Percentiles rank a stretch among this genome's conserved stretches.
These are phyloP conservation scores for Phytophthora uliginosa DNA, from an alignment of 352 stramenopile species.

Conservation along the genomic window DNA sequence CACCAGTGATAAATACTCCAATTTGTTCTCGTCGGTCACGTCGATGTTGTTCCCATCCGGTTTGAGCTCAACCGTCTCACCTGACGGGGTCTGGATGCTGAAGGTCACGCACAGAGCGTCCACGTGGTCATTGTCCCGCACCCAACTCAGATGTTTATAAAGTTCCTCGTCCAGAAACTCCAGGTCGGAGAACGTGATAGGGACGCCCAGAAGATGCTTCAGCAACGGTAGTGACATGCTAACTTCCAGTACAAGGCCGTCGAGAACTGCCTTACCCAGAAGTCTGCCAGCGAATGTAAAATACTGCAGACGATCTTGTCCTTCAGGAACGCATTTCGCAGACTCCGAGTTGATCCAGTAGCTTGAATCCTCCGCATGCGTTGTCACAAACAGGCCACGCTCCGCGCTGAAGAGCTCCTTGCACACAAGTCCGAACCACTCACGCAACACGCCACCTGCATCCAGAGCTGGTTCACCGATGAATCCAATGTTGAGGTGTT, in stretches of 20 bases:
- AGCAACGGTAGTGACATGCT: slow-evolving; percentile 94
- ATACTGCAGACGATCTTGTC: slow-evolving; percentile 90
- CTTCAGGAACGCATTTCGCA: slow-evolving; percentile 43
- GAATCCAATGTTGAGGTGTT: slow-evolving; percentile 86
- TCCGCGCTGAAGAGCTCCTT: slow-evolving; percentile 83
- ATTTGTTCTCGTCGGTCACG: slow-evolving; percentile 96
- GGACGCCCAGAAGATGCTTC: slow-evolving; percentile 86
- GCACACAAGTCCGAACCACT: slow-evolving; percentile 84
- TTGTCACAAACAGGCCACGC: slow-evolving; percentile 74
- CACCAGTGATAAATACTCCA: slow-evolving; percentile 96
- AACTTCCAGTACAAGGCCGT: slow-evolving; percentile 97
- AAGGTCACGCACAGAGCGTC: slow-evolving; percentile 84
- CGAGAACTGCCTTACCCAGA: slow-evolving; percentile 98
- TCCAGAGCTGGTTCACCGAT: slow-evolving; percentile 78
- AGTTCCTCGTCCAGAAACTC: slow-evolving; percentile 88
- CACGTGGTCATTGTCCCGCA: slow-evolving; percentile 79
- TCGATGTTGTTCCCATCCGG: slow-evolving; percentile 89
- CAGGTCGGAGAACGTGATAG: slow-evolving; percentile 89
- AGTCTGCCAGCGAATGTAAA: slow-evolving; percentile 97
- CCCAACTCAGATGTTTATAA: slow-evolving; percentile 77
- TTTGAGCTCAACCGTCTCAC: slow-evolving; percentile 91
- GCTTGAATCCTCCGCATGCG: slow-evolving; percentile 79
- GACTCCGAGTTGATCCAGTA: slow-evolving; percentile 88
- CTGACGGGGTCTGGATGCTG: slow-evolving; percentile 70
- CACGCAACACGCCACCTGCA: slow-evolving; percentile 80